Evolutionary conservation across 148 eudicot genomes (phyloP), one percentile per base, ranked within the genome.

Genomic region (Camellia sinensis): DNA sequence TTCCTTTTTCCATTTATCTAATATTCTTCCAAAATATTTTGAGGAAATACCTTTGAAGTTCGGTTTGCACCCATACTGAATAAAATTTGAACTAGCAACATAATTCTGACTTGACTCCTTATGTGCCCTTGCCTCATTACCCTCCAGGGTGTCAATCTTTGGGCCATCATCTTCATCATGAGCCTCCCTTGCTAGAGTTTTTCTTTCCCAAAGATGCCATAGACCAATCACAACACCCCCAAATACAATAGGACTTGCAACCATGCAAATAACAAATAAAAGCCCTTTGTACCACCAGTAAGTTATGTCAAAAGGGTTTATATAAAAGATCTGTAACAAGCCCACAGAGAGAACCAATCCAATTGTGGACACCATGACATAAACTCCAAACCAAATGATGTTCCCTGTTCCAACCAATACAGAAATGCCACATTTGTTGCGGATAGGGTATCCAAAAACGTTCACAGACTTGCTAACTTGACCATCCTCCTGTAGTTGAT

Each of bases 261-360:
- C 76, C 98, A 95, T 95, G 85, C 98, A 90, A 40, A 74, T 81
- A 15, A 92, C 7, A 13, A 93, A 80, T 70, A 95, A 84, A 83
- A 95, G 92, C 71, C 99, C 99, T 82, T 93, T 95, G 86, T 91
- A 93, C 99, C 98, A 95, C 93, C 92, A 92, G 56, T 67, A 77
- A 29, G 64, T 6, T 75, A 93, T 75, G 44, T 74, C 77, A 76
- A 78, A 82, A 13, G 95, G 93, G 77, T 89, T 93, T 80, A 95
- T 89, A 83, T 92, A 91, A 44, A 76, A 87, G 52, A 57, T 74
- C 43, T 93, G 83, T 67, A 93, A 43, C 83, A 93, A 84, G 7
- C 82, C 89, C 80, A 89, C 80, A 19, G 85, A 84, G 14, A 87
- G 54, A 44, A 92, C 59, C 17, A 95, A 88, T 61, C 98, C 98